Base-by-base conservation (phyloP, 2,329 filamentous ascomycete species). In the Leptographium lundbergii region DNA sequence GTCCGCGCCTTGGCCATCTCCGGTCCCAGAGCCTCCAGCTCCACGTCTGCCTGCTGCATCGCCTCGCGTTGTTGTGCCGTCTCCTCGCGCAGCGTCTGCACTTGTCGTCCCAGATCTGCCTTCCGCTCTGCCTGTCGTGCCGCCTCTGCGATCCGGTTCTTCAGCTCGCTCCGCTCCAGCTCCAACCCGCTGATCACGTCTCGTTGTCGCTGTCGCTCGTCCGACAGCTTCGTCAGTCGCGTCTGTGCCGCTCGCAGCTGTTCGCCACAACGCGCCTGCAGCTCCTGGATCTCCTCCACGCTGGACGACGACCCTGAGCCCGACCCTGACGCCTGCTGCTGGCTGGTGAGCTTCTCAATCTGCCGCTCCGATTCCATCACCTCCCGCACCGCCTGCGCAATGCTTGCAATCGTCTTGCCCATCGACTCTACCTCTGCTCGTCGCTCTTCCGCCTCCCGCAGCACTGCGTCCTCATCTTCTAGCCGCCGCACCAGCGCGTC, bases 121-220 rank as follows among this genome's bases (percentile, higher is more conserved):
- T 91, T 96, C 72, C 89, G 90, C 69, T 95, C 90, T 29, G 97
- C 77, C 66, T 91, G 85, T 60, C 87, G 85, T 54, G 81, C 78
- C 1, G 87, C 83, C 57, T 81, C 81, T 65, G 80, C 85, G 57
- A 96, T 77, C 63, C 87, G 87, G 67, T 86, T 87, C 61, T 80
- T 82, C 48, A 88, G 75, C 70, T 95, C 88, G 66, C 88, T 86
- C 61, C 85, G 79, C 67, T 94, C 85, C 5, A 94, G 77, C 71
- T 96, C 90, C 29, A 95, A 75, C 19, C 77, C 75, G 63, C 80
- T 87, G 59, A 94, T 79, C 42, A 82, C 76, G 63, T 83, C 82
- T 60, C 84, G 84, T 58, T 83, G 79, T 47, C 87, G 83, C 64
- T 96, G 88, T 64, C 82, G 85, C 39, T 94, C 89, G 14, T 73